Base-by-base conservation (phyloP, 176 grass and related monocot genomes). In the Aegilops sharonensis region DNA sequence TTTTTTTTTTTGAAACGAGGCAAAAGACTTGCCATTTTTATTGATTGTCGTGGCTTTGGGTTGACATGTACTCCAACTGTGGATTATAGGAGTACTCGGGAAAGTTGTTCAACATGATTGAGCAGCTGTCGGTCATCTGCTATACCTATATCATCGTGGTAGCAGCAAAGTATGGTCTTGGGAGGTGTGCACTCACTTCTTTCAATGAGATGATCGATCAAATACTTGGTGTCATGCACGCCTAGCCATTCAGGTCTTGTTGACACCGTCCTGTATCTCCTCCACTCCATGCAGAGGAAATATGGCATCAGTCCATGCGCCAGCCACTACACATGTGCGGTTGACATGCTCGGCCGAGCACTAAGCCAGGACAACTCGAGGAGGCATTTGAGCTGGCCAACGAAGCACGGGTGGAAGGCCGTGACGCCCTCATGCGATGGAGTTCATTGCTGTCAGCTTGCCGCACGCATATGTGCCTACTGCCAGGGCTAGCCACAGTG, bases 21-120 rank as follows among this genome's bases (percentile, higher is more conserved):
- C 27, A 27, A 27, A 27, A 27, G 27, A 1, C 27, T 27, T 27
- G 27, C 27, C 27, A 27, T 27, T 27, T 27, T 27, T 1, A 27
- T 27, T 27, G 27, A 27, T 27, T 27, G 27, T 27, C 0, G 78
- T 75, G 37, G 81, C 87, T 39, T 54, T 94, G 32, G 82, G 85
- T 94, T 24, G 89, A 94, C 65, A 94, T 94, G 92, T 94, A 94
- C 60, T 84, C 89, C 10, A 89, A 91, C 77, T 94, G 87, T 4
- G 92, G 90, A 57, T 80, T 30, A 47, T 81, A 92, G 11, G 87
- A 88, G 27, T 52, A 85, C 34, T 87, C 87, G 25, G 89, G 32
- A 13, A 89, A 83, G 82, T 85, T 87, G 68, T 96, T 93, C 1
- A 75, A 91, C 87, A 77, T 37, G 83, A 96, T 96, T 15, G 20